Evolutionary conservation across 225 moss, liverwort and hornwort species (phyloP).

Genomic region (Pleurozium schreberi): DNA sequence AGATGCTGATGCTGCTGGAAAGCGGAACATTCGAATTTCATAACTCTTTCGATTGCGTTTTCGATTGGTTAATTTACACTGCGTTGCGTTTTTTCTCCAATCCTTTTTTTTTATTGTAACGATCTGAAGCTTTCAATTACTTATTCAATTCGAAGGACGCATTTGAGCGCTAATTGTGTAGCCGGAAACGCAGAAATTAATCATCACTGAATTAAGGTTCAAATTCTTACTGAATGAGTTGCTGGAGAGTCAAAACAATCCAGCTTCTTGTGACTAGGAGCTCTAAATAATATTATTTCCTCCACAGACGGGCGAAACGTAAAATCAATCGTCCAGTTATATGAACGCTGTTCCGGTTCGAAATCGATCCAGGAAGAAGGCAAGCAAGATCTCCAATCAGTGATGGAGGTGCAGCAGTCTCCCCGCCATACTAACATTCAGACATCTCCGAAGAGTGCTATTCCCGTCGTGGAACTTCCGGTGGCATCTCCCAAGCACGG

Average conservation of each 20-base stretch:
- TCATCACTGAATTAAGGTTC: not conserved
- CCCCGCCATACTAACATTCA: not conserved
- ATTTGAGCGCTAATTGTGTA: not conserved
- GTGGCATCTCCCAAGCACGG: not conserved
- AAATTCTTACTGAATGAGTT: not conserved
- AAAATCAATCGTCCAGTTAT: not conserved
- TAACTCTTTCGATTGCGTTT: not conserved
- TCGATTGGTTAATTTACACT: not conserved
- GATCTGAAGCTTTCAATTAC: too few species aligned
- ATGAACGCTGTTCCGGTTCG: not conserved
- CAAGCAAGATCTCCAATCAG: not conserved
- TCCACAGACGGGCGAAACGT: not conserved
- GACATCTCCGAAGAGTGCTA: not conserved
- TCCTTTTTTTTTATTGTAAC: not conserved
- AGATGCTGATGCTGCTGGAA: not conserved
- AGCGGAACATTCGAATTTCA: not conserved
- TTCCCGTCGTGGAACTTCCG: not conserved
- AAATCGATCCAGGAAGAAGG: not conserved
- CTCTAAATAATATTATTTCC: not conserved
- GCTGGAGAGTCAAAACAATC: not conserved
- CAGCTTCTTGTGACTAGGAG: not conserved
- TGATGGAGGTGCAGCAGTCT: not conserved
- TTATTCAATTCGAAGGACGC: too few species aligned
- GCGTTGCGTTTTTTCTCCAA: too few species aligned
- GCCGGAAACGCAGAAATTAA: too few species aligned